Base-by-base conservation (phyloP, 2,329 filamentous ascomycete species). In the Botrytis fabae region DNA sequence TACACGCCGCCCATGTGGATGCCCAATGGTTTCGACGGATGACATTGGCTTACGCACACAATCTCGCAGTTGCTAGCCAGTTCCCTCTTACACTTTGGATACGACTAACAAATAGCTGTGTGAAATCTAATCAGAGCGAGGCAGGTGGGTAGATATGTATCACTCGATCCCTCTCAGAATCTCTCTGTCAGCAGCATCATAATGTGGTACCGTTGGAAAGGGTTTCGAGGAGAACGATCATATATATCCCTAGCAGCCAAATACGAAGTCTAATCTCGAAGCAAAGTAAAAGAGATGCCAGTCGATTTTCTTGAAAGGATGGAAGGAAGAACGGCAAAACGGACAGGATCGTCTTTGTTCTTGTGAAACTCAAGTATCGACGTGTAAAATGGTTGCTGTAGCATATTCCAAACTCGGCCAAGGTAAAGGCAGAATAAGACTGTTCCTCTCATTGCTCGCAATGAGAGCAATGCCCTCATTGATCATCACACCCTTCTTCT, bases 261-360 rank as follows among this genome's bases (percentile, higher is more conserved):
- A 51, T 51, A 66, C 44, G 63, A 66, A 51, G 44, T 8, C 44
- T 22, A 51, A 65, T 65, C 63, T 65, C 32, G n/a, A 64, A 63
- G 22, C 12, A 62, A 42, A 60, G 57, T 22, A n/a, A 40, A n/a
- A 42, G 60, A 62, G 22, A 42, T 42, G 46, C 46, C 35, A 62
- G n/a, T 22, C 8, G 9, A 9, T n/a, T 62, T 42, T 63, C 38
- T 20, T 63, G 40, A 63, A 63, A 63, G 61, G n/a, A 44, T 20
- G 25, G 38, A 35, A 12, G 48, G 20, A 51, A 51, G 22, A 38
- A 38, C 38, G 38, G 38, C 38, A 38, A 38, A 9, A 38, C 38
- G n/a, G 54, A 38, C 38, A 5, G 22, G 32, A 18, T 35, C 62
- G 63, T 66, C 63, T 66, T 66, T 51, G 63, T 66, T 51, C 46